Base-by-base conservation (phyloP, 208 protist genomes). In the Trypanosoma cruzi region DNA sequence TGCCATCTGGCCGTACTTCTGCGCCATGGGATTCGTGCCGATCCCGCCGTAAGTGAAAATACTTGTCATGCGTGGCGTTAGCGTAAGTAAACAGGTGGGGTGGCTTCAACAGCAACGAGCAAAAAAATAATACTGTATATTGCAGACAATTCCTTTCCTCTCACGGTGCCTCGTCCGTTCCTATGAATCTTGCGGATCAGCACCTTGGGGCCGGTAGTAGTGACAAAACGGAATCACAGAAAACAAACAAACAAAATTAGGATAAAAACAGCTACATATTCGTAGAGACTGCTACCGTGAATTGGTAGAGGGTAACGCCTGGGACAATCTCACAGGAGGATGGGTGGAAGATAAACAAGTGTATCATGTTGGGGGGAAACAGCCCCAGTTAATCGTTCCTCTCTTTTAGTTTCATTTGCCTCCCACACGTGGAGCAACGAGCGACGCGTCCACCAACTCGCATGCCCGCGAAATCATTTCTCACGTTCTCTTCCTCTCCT, bases 41-140 rank as follows among this genome's bases (percentile, higher is more conserved):
- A 85, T 34, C 0, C 86, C 79, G 46, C 91, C 91, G 68, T 79
- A 82, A 7, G 91, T 96, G 44, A 96, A 92, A 18, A 87, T 42
- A 62, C 85, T 93, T 2, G 84, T 84, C 91, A 96, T 96, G 20
- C 8, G 18, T 52, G 48, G 8, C 8, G 16, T 52, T 11, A 8
- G 16, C 8, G 48, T n/a, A 11, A 1, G 6, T 52, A 8, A 44
- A 44, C 4, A 10, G 10, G 6, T 4, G 36, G 6, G 36, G 36
- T 10, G 10, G 36, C 36, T 40, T 40, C 36, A 40, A 40, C 36
- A 4, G 7, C 36, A 40, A 40, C 36, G 4, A 11, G 11, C 36
- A 40, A 40, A 40, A 40, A 40, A 40, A 4, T 13, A 40, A 40
- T 40, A 44, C 40, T 44, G 18, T 44, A 20, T 44, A 14, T 2